Percentiles rank a stretch among this genome's conserved stretches.
phyloP scores from a whole-genome alignment of 1,284 basidiomycete genomes.

The Ustilago tritici region DNA sequence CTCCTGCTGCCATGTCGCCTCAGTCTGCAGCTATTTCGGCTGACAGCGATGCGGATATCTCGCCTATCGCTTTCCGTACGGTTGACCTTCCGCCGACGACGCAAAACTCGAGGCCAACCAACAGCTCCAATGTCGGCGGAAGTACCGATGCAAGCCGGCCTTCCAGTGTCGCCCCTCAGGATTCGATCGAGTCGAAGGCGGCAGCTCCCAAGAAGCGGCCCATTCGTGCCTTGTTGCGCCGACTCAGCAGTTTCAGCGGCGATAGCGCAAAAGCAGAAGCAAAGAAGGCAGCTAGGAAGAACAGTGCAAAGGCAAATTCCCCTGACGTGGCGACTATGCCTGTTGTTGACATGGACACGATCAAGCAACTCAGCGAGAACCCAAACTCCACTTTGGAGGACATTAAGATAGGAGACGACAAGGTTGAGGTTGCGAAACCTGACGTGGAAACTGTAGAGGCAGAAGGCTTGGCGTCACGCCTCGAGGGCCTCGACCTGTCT shows the following conservation, averaged over 20 bases:
- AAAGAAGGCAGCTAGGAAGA: slow-evolving; percentile 10
- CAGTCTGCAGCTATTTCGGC: slow-evolving; percentile 34
- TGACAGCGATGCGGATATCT: slow-evolving; percentile 37
- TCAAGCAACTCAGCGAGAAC: slow-evolving; percentile 30
- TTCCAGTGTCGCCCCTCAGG: slow-evolving; percentile 21
- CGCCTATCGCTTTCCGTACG: slow-evolving; percentile 37
- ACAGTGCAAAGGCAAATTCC: slow-evolving; percentile 35
- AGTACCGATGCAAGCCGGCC: slow-evolving; percentile 22
- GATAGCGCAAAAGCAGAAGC: slow-evolving; percentile 16
- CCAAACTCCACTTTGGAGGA: slow-evolving; percentile 1
- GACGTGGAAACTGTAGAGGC: background rate
- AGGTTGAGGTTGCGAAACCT: background rate
- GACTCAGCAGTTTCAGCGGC: slow-evolving; percentile 50
- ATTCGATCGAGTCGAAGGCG: slow-evolving; percentile 5
- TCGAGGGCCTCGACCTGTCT: slow-evolving; percentile 25
- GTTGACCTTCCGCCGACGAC: slow-evolving; percentile 26
- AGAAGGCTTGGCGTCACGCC: slow-evolving; percentile 1
- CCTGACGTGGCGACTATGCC: slow-evolving; percentile 47
- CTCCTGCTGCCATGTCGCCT: slow-evolving; percentile 26
- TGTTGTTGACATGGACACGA: slow-evolving; percentile 30
- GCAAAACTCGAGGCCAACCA: slow-evolving; percentile 3
- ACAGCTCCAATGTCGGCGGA: slow-evolving; percentile 17
- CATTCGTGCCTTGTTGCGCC: slow-evolving; percentile 33
- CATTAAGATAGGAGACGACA: background rate
- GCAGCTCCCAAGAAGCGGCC: slow-evolving; percentile 25